Evolutionary conservation across 1,284 basidiomycete species (phyloP).

Genomic region (Pholiota adiposa): DNA sequence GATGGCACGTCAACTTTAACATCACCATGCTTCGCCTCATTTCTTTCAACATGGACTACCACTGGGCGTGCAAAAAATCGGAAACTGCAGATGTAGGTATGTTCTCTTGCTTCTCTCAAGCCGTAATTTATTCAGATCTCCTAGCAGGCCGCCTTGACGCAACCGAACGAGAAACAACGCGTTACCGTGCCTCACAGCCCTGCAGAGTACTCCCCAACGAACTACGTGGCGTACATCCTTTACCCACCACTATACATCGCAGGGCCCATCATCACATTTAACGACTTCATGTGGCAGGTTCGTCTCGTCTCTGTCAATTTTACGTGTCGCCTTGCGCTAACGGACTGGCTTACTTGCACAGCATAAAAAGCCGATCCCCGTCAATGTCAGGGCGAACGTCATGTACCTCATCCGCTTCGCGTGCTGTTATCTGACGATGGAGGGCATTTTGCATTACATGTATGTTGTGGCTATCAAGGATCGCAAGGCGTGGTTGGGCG

Average conservation of each 20-base stretch:
- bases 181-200: slow-evolving; percentile 38
- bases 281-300: slow-evolving; percentile 94
- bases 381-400: slow-evolving; percentile 40
- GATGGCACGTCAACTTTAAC: slow-evolving; percentile 96
- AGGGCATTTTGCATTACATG: slow-evolving; percentile 92
- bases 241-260: slow-evolving; percentile 97
- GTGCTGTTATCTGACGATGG: slow-evolving; percentile 82
- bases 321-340: neutral
- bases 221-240: slow-evolving; percentile 66
- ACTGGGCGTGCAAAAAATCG: slow-evolving; percentile 70
- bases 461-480: slow-evolving; percentile 98
- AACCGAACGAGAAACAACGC: slow-evolving; percentile 63
- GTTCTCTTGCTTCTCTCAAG: neutral
- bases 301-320: no score
- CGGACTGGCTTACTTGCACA: slow-evolving; percentile 35
- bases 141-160: slow-evolving; percentile 34
- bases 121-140: slow-evolving; percentile 6
- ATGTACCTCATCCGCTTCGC: slow-evolving; percentile 79
- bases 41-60: slow-evolving; percentile 91
- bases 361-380: slow-evolving; percentile 56
- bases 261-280: slow-evolving; percentile 96
- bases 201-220: slow-evolving; percentile 64
- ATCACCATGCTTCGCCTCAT: slow-evolving; percentile 95
- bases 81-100: slow-evolving; percentile 48
- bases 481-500: slow-evolving; percentile 72